Base-by-base conservation (phyloP, 768 basidiomycete species). In the Auricularia auricula-judae region DNA sequence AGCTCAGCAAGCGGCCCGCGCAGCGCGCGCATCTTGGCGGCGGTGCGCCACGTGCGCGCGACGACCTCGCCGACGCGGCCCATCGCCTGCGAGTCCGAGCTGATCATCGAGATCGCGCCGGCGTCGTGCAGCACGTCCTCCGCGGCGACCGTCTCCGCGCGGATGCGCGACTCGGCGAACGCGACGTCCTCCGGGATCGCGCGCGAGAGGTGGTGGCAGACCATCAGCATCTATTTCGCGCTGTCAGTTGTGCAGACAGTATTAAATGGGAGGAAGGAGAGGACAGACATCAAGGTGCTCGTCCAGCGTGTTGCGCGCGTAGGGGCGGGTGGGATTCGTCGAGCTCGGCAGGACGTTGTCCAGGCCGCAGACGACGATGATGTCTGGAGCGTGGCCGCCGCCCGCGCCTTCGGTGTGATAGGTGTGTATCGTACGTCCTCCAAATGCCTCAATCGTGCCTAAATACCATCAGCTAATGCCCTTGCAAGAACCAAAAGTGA, bases 361-460 rank as follows among this genome's bases (percentile, higher is more conserved):
- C 5, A 84, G 82, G 35, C 91, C 92, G 67, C 93, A 96, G 23
- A 98, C 95, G n/a, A 91, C 88, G 72, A 99, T 96, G 74, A 98
- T 98, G 70, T 98, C 97, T 0, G 97, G 97, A 2, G 96, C 96
- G 72, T 98, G 96, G 12, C 97, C 94, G 14, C 94, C 93, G 61
- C 94, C 89, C 62, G 95, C 95, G 56, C 96, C 96, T 78, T 98
- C 96, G 0, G 86, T 93, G 71, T 98, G 97, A 72, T 98, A 99
- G 11, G 94, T 95, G 70, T 98, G 96, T 64, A 99, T 98, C 0
- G 94, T 95, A 23, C 95, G 84, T 2, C 82, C 83, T 2, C 87
- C 91, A 73, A 98, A 93, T 0, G 97, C 95, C 11, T 81, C 84
- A 62, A 98, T 91, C 0, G 96, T 98, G 63, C 81, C 91, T 92